These are phyloP conservation scores for Candida endomychidarum DNA, from an alignment of 805 yeast species.

Conservation along the genomic window DNA sequence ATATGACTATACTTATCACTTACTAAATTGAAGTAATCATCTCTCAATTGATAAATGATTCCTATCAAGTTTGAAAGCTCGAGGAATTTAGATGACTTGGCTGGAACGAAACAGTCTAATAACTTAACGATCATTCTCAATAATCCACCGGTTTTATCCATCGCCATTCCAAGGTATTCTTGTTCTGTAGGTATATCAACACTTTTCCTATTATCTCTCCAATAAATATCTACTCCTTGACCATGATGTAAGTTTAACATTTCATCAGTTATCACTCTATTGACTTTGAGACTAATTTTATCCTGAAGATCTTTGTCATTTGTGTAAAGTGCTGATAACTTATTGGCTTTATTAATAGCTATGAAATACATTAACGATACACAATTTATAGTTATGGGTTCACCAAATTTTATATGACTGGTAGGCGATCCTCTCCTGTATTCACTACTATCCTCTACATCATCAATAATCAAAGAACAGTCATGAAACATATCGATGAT, in stretches of 20 bases:
- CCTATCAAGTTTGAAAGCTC: constrained; percentile 78
- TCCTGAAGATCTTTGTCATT: constrained; percentile 6
- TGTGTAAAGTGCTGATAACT: constrained; percentile 18
- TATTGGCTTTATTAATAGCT: constrained; percentile 53
- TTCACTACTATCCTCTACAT: constrained; percentile 77
- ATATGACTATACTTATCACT: constrained; percentile 53
- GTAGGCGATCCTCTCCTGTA: constrained; percentile 76
- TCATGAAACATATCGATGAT: constrained; percentile 36
- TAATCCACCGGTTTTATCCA: constrained; percentile 85
- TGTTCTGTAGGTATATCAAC: constrained; percentile 24
- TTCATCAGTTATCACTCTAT: constrained; percentile 59
- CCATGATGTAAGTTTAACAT: constrained; percentile 82
- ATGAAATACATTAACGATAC: constrained; percentile 80
- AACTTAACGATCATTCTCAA: constrained; percentile 72
- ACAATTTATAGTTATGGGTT: constrained; percentile 77
- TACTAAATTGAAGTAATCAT: constrained; percentile 74
- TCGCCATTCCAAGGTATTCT: constrained; percentile 75
- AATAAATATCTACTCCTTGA: constrained; percentile 84
- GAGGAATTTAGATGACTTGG: constrained; percentile 7
- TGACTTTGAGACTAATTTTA: constrained; percentile 23
- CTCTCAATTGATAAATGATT: constrained; percentile 78
- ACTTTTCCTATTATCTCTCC: constrained; percentile 49
- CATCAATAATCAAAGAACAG: constrained; percentile 59
- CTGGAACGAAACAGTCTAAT: constrained; percentile 39
- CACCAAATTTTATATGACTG: constrained; percentile 76